Base-by-base conservation (phyloP, 345 rosid species). In the Rhizophora mangle region DNA sequence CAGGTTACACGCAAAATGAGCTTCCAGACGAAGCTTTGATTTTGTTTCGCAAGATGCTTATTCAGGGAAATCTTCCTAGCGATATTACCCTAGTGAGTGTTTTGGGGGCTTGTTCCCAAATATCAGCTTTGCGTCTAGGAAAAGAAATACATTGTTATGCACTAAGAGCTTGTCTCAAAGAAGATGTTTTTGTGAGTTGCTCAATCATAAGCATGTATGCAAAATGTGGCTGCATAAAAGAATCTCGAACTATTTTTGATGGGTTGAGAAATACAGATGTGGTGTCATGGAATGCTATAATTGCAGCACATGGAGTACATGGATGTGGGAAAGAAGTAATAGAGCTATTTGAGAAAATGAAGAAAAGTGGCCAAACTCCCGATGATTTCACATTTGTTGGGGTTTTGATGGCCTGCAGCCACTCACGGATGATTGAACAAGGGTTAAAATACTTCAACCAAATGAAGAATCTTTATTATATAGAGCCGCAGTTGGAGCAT, bases 61-160 rank as follows among this genome's bases (percentile, higher is more conserved):
- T 80, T 59, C 15, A 68, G 65, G 78, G 81, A 77, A 72, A 64
- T 67, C 75, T 66, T 62, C 89, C 89, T 39, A 70, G 67, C 70
- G 79, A 73, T 65, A 82, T 85, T 56, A 64, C 92, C 61, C 65
- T 83, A 53, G 74, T 39, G 36, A 79, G 71, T 64, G 71, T 80
- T 39, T 65, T 89, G 7, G 81, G 84, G 36, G 87, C 88, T 31
- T 85, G 88, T 81, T 85, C 90, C 0, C 81, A 84, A 70, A 78
- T 73, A 62, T 85, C 89, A 32, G 79, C 92, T 73, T 76, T 84
- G 74, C 80, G 67, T 65, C 68, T 85, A 58, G 92, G 96, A 32
- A 83, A 73, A 82, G 90, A 84, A 76, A 74, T 83, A 6, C 90
- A 89, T 79, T 79, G 84, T 60, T 85, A 87, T 61, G 82, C 84